These are phyloP conservation scores for Backusella parvicylindrica DNA, from an alignment of 192 early-diverging fungal species.

Conservation along the genomic window DNA sequence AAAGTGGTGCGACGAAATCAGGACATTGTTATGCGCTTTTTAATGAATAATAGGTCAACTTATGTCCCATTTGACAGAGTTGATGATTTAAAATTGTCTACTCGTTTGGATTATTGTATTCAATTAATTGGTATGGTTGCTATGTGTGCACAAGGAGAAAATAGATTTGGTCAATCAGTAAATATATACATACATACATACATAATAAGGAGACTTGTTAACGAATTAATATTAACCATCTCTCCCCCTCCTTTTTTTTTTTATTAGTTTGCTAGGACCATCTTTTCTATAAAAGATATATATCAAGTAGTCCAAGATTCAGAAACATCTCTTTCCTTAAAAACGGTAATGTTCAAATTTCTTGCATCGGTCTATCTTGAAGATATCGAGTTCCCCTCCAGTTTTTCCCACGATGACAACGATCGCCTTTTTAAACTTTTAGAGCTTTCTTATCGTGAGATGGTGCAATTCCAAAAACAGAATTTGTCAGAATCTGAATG, in stretches of 20 bases:
- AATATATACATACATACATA: not conserved
- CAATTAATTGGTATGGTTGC: slow-evolving; percentile 17
- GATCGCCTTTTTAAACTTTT: not conserved
- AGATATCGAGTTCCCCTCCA: slow-evolving; percentile 11
- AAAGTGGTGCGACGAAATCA: slow-evolving; percentile 19
- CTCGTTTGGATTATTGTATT: slow-evolving; percentile 13
- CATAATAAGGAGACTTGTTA: not conserved
- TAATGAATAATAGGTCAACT: slow-evolving; percentile 12
- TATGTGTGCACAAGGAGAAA: slow-evolving; percentile 24
- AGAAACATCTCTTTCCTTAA: not conserved
- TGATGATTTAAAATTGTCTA: slow-evolving; percentile 4
- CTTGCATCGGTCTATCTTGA: slow-evolving; percentile 19
- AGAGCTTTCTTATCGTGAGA: not conserved
- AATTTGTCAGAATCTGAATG: not conserved
- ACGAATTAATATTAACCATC: too few species aligned
- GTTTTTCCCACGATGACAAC: slow-evolving; percentile 1
- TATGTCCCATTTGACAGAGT: slow-evolving; percentile 16
- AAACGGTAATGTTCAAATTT: slow-evolving; percentile 12
- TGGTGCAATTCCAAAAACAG: not conserved
- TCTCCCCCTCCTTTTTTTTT: not conserved
- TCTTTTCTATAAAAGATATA: slow-evolving; percentile 17
- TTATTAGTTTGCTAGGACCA: slow-evolving; percentile 20
- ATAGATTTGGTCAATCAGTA: slow-evolving; percentile 25
- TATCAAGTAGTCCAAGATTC: not conserved
- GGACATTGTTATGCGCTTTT: slow-evolving; percentile 16